A percentile compares a stretch with the other conserved stretches of the same genome.
Conservation (phyloP, 2,329 filamentous ascomycete genomes). For the Blastomyces emzantsi region DNA sequence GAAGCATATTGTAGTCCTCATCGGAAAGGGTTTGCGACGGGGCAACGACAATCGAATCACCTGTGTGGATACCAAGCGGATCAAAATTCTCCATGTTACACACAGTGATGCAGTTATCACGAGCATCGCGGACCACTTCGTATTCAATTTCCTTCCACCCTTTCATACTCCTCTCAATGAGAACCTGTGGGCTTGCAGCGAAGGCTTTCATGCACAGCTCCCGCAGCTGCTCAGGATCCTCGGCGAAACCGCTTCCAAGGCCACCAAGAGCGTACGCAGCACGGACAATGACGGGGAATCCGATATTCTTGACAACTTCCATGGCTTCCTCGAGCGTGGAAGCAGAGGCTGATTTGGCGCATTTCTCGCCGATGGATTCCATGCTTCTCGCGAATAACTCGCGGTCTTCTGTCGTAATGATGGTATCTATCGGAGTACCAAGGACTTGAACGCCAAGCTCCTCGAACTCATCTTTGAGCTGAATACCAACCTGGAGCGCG, state of each 20-base stretch:
- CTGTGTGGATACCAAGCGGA: constrained; percentile 93
- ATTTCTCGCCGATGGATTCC: constrained; percentile 97
- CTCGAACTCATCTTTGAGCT: constrained; percentile 96
- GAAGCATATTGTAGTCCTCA: constrained; percentile 98
- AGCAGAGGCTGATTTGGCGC: constrained; percentile 92
- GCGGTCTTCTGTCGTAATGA: constrained; percentile 96
- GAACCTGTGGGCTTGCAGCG: constrained; percentile 86
- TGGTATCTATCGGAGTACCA: constrained; percentile 93
- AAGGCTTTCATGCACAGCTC: constrained; percentile 93
- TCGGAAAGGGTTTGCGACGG: constrained; percentile 95
- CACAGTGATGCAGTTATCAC: constrained; percentile 98
- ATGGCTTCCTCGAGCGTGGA: constrained; percentile 82
- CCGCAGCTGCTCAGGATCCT: constrained; percentile 71
- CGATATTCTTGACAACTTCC: constrained; percentile 78
- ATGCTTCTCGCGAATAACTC: constrained; percentile 96
- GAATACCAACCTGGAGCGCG: constrained; percentile 89
- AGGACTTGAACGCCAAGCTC: constrained; percentile 85
- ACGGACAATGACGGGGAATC: constrained; percentile 93
- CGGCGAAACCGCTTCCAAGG: constrained; percentile 88
- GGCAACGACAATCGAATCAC: constrained; percentile 95
- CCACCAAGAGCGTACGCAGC: constrained; percentile 94
- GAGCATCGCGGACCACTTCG: constrained; percentile 89
- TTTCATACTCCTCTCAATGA: constrained; percentile 98
- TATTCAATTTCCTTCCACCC: constrained; percentile 99
- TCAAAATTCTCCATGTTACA: constrained; percentile 99